Percentiles rank a stretch among this genome's conserved stretches.
Evolutionary conservation across 192 early-diverging fungal genomes (phyloP).

Genomic region (Coemansia sp.): DNA sequence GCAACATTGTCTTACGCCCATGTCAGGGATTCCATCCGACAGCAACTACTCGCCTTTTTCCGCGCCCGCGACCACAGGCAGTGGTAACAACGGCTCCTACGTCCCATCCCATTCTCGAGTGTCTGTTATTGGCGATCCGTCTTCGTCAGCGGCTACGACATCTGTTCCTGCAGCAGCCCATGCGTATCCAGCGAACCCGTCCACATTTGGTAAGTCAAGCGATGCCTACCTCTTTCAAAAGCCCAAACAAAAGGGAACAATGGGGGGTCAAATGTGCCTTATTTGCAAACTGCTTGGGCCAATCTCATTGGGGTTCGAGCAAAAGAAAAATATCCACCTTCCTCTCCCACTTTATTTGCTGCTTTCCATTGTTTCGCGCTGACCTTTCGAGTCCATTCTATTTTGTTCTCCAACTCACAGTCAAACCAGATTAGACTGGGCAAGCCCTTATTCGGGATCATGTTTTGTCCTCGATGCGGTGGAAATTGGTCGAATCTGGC

Average conservation of each 20-base stretch:
- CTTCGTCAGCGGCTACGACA: constrained; percentile 1
- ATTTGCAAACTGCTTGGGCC: too few relatives aligned
- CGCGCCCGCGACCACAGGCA: constrained; percentile 1
- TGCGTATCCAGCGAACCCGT: constrained; percentile 21
- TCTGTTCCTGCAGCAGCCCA: constrained; percentile 7
- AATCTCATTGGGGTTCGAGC: constrained; percentile 3
- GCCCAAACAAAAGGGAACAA: constrained; percentile 2
- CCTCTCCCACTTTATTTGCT: background rate
- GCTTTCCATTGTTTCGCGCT: background rate
- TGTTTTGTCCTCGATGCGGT: background rate
- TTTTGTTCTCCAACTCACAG: constrained; percentile 11
- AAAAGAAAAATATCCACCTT: background rate
- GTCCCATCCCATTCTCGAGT: constrained; percentile 11
- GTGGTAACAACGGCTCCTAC: background rate
- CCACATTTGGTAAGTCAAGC: constrained; percentile 43
- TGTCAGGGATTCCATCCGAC: constrained; percentile 6
- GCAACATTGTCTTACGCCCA: constrained; percentile 17
- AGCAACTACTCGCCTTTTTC: constrained; percentile 35
- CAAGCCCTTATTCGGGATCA: background rate
- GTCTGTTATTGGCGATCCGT: constrained; percentile 18
- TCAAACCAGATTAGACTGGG: background rate
- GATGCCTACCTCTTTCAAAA: background rate
- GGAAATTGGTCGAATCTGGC: background rate
- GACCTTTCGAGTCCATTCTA: background rate
- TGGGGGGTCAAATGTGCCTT: background rate